phyloP scores from a whole-genome alignment of 2,329 filamentous ascomycete genomes.

The Alternaria sp. region DNA sequence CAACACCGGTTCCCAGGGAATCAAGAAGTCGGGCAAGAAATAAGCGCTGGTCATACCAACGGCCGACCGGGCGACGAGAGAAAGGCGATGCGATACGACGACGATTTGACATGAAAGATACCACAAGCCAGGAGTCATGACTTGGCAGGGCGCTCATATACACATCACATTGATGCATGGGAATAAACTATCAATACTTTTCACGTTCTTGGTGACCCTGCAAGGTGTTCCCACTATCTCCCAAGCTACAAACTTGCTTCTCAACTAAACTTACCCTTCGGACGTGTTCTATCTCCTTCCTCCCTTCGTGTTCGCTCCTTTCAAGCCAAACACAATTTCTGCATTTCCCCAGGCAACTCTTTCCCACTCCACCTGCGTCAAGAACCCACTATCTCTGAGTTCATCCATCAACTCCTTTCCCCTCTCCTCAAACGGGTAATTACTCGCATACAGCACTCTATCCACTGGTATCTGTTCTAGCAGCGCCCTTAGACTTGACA shows the following conservation, averaged over 20 bases:
- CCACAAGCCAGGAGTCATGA: slow-evolving; percentile 37
- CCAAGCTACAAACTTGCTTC: background rate
- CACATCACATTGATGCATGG: slow-evolving; percentile 31
- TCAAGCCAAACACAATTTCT: slow-evolving; percentile 44
- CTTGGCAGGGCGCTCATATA: slow-evolving; percentile 30
- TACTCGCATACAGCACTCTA: slow-evolving; percentile 64
- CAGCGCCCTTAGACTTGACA: slow-evolving; percentile 58
- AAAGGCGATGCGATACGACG: slow-evolving; percentile 14
- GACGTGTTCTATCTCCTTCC: background rate
- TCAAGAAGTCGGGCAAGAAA: slow-evolving; percentile 99
- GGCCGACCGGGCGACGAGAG: background rate
- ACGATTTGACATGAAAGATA: slow-evolving; percentile 37
- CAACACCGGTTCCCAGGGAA: slow-evolving; percentile 84
- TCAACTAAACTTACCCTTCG: background rate
- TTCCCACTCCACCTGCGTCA: slow-evolving; percentile 60
- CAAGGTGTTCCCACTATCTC: background rate
- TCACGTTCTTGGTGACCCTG: background rate
- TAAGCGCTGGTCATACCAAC: slow-evolving; percentile 51
- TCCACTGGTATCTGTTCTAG: slow-evolving; percentile 59
- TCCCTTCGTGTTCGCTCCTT: slow-evolving; percentile 1
- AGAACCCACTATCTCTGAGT: slow-evolving; percentile 59
- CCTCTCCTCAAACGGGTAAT: slow-evolving; percentile 65
- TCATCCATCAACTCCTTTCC: slow-evolving; percentile 60
- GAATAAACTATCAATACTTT: slow-evolving; percentile 11
- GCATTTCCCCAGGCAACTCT: slow-evolving; percentile 63